Evolutionary conservation across 2,329 filamentous ascomycete genomes (phyloP), one percentile per base, ranked within the genome.

Genomic region (Hypomyces perniciosus): DNA sequence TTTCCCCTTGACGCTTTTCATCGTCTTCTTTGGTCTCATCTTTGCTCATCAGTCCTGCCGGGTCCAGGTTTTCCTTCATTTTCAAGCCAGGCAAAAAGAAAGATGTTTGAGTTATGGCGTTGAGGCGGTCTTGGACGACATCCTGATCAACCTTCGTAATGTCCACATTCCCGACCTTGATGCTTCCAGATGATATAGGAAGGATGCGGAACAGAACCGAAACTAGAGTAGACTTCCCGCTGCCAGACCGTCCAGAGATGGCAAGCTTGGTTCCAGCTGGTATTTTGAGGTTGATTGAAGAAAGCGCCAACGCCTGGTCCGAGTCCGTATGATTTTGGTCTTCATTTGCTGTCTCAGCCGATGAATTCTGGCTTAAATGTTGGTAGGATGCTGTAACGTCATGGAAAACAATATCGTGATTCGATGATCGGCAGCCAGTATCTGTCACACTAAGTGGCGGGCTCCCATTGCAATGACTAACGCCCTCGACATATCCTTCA

Each of bases 71-170:
- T 3, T 66, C 61, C 0, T 75, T 70, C 3, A 82, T 20, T 20
- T 20, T 62, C 0, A 64, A 74, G 1, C 74, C 76, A 1, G 69
- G 68, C 4, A 80, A 61, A 20, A 78, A 69, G 51, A 78, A 72
- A 0, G 75, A 67, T 42, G 80, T 76, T 62, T 81, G 78, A 0
- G 78, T 71, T 1, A 80, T 61, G 1, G 68, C 68, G 30, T 72
- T 71, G 6, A 80, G 61, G 1, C 61, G 51, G 0, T 55, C 45
- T 1, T 65, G 59, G 1, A 68, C 42, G 5, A 52, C 49, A 6
- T 61, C 50, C 5, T 61, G 56, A 0, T 58, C 54, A 1, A 66
- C 34, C 1, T 43, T 56, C 2, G 57, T 52, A 8, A 66, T 55
- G 40, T 76, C 68, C 1, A 76, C 50, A 2, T 65, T 68, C 48